phyloP scores from a whole-genome alignment of 352 stramenopile genomes.

The Phytophthora constricta region DNA sequence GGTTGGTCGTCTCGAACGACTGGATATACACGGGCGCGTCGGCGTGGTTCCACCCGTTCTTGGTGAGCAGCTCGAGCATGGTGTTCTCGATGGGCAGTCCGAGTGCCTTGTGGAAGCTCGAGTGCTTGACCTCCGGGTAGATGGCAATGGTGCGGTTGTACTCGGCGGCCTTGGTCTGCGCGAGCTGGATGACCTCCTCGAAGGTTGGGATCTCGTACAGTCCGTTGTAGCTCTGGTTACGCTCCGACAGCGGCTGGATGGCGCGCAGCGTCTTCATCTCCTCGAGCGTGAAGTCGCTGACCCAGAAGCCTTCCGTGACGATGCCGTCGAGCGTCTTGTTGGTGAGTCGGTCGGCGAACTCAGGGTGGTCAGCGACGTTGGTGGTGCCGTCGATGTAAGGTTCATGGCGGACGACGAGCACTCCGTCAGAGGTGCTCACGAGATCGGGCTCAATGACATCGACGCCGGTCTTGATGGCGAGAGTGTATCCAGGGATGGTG shows the following conservation, averaged over 20 bases:
- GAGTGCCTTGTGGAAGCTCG: conserved; percentile 72
- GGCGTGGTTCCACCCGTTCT: conserved; percentile 71
- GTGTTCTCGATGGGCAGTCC: conserved; percentile 81
- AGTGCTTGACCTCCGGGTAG: conserved; percentile 91
- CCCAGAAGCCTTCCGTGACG: conserved; percentile 79
- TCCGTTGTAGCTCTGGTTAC: conserved; percentile 84
- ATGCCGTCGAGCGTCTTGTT: conserved; percentile 68
- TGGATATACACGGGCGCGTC: conserved; percentile 75
- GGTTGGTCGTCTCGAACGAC: conserved; percentile 80
- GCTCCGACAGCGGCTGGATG: conserved; percentile 78
- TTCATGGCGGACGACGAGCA: conserved; percentile 88
- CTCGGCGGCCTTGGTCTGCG: conserved; percentile 67
- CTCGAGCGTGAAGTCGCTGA: conserved; percentile 91
- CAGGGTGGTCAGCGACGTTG: conserved; percentile 76
- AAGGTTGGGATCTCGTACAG: conserved; percentile 91
- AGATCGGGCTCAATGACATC: conserved; percentile 94
- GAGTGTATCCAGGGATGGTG: conserved; percentile 88
- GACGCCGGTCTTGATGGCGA: conserved; percentile 90
- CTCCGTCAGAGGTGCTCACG: conserved; percentile 83
- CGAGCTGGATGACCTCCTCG: conserved; percentile 87
- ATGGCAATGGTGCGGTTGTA: conserved; percentile 76
- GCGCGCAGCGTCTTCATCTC: conserved; percentile 90
- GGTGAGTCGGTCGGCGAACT: conserved; percentile 73
- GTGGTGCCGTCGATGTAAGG: conserved; percentile 91
- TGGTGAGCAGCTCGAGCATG: conserved; percentile 72